phyloP scores from a whole-genome alignment of 2,329 filamentous ascomycete genomes.

The Ophiostoma sp. region DNA sequence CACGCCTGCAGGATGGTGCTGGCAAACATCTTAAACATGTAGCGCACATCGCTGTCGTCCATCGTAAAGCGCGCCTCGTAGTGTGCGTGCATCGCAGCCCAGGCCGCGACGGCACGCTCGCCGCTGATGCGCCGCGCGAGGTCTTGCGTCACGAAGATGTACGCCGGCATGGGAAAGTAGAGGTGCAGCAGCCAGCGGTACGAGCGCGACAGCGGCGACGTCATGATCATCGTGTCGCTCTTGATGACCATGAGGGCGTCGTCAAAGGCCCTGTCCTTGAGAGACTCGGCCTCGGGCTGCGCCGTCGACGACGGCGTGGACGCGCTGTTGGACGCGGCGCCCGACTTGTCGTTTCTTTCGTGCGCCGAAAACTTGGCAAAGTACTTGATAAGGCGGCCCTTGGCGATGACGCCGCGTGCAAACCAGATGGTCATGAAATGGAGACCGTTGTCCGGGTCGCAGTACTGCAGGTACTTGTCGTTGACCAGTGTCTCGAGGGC shows the following conservation, averaged over 20 bases:
- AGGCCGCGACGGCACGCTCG: conserved; percentile 31
- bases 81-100: conserved; percentile 34
- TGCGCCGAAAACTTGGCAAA: conserved; percentile 31
- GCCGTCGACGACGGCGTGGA: conserved; percentile 13
- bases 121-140: conserved; percentile 30
- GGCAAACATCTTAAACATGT: conserved; percentile 20
- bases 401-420: conserved; percentile 42
- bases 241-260: conserved; percentile 36
- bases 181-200: conserved; percentile 36
- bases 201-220: conserved; percentile 32
- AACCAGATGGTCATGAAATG: conserved; percentile 41
- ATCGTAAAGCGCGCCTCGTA: conserved; percentile 28
- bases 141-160: conserved; percentile 37
- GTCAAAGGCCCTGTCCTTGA: conserved; percentile 30
- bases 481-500: conserved; percentile 40
- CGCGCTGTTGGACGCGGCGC: conserved; percentile 17
- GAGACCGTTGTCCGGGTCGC: conserved; percentile 36
- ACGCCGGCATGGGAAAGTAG: conserved; percentile 40
- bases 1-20: conserved; percentile 19
- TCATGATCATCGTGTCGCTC: conserved; percentile 35
- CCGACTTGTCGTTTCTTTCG: not conserved
- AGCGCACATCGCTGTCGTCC: conserved; percentile 9
- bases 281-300: conserved; percentile 15
- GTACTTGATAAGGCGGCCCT: conserved; percentile 45
- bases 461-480: conserved; percentile 41